phyloP scores from a whole-genome alignment of 83 land plant genomes.

The Picea mariana region DNA sequence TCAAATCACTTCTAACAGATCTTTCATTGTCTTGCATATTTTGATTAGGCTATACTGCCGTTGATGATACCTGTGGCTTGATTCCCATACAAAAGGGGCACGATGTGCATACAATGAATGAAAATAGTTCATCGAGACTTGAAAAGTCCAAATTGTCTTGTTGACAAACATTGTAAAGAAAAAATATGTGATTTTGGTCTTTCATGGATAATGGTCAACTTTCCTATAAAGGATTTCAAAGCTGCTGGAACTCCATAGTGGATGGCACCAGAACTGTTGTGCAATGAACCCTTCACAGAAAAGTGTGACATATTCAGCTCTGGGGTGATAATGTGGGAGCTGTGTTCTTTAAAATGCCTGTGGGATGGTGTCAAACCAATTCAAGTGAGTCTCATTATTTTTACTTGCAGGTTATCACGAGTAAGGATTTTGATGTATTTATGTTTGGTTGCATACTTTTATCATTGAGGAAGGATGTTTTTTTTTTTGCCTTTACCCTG shows the following conservation, averaged over 20 bases:
- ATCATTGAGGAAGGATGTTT: too few species aligned
- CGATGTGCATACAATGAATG: conserved; percentile 88
- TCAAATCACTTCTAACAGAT: neutral
- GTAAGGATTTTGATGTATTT: conserved; percentile 16
- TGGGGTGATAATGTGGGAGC: conserved; percentile 98
- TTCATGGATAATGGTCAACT: conserved; percentile 66
- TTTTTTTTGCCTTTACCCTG: too few species aligned
- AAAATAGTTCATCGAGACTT: conserved; percentile 43
- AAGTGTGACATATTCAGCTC: conserved; percentile 96
- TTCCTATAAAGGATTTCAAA: conserved; percentile 66
- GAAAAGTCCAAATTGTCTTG: conserved; percentile 97
- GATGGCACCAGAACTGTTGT: conserved; percentile 99
- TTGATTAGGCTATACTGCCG: neutral
- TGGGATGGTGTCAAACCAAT: conserved; percentile 91
- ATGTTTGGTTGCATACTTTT: too few species aligned
- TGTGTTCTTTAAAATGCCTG: conserved; percentile 81
- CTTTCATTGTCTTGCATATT: neutral
- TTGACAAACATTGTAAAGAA: conserved; percentile 91
- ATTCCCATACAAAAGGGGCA: conserved; percentile 51
- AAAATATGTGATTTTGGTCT: too few species aligned
- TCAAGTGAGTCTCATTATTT: conserved; percentile 43
- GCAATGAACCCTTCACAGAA: conserved; percentile 91
- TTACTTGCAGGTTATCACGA: neutral
- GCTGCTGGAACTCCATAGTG: conserved; percentile 99
- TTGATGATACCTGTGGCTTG: neutral